phyloP scores from a whole-genome alignment of 306 rosid genomes.

The Acacia melanoxylon region DNA sequence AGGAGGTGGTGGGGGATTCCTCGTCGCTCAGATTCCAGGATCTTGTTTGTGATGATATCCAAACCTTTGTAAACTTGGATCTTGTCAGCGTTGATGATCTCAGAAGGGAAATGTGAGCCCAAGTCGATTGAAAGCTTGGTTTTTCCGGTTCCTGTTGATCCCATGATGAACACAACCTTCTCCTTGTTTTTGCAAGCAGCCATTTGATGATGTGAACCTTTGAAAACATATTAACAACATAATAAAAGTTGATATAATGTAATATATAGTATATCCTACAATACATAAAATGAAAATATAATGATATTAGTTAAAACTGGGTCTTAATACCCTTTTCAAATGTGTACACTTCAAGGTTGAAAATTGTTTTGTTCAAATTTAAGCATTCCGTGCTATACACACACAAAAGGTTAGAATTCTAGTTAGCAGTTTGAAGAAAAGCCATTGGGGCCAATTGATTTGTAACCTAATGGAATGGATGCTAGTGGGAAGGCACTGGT shows the following conservation, averaged over 20 bases:
- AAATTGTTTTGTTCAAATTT: no score
- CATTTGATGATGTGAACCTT: not conserved
- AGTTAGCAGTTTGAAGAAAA: no score
- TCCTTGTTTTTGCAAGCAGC: not conserved
- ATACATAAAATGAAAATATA: no score
- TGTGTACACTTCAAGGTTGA: no score
- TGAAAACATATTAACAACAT: not conserved
- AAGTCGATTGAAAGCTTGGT: not conserved
- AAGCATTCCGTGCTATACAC: not conserved
- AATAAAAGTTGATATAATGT: not conserved
- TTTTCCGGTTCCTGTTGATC: not conserved
- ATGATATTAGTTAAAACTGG: not conserved
- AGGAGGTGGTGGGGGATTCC: no score
- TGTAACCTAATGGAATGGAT: no score
- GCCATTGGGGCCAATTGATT: no score
- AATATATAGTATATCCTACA: not conserved
- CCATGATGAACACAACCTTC: not conserved
- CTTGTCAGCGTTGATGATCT: not conserved
- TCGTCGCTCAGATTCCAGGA: no score
- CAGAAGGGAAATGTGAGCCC: not conserved
- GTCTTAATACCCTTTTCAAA: not conserved
- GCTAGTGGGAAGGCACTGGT: no score
- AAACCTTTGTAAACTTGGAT: no score
- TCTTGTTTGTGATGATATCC: no score
- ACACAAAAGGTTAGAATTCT: no score